phyloP scores from a whole-genome alignment of 2,329 filamentous ascomycete species.

The Talaromyces verruculosus region DNA sequence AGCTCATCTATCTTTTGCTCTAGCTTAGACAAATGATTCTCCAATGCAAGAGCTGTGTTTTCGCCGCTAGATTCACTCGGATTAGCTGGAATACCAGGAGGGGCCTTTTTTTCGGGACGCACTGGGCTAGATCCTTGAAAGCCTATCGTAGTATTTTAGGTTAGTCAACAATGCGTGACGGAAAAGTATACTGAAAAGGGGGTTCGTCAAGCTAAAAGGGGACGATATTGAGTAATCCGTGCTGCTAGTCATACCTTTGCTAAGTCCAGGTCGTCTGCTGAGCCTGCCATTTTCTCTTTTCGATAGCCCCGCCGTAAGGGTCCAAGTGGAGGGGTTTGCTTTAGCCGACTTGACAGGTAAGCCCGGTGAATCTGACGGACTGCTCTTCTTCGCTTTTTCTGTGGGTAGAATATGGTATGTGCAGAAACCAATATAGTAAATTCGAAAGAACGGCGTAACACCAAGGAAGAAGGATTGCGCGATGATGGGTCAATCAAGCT shows the following conservation, averaged over 20 bases:
- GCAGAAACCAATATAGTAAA: too few species aligned
- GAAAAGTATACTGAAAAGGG: neutral
- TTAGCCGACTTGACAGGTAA: neutral
- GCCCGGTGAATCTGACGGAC: neutral
- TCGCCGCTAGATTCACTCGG: conserved; percentile 48
- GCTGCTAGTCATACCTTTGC: conserved; percentile 12
- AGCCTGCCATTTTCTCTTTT: conserved; percentile 9
- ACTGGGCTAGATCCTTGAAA: conserved; percentile 36
- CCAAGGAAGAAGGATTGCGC: neutral
- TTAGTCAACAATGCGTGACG: neutral
- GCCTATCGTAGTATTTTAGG: conserved; percentile 26
- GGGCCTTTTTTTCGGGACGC: conserved; percentile 6
- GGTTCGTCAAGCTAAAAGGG: neutral
- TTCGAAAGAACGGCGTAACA: neutral
- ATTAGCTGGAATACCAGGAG: neutral
- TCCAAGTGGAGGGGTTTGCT: neutral
- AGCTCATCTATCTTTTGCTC: conserved; percentile 53
- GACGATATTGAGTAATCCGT: neutral
- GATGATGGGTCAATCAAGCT: neutral
- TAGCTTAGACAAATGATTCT: conserved; percentile 54
- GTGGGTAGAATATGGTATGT: too few species aligned
- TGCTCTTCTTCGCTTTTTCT: neutral
- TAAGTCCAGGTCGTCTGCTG: conserved; percentile 14
- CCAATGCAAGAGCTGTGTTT: conserved; percentile 55
- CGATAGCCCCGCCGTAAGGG: neutral